Evolutionary conservation across 768 basidiomycete genomes (phyloP).

Genomic region (Podaxis mareebaensis): DNA sequence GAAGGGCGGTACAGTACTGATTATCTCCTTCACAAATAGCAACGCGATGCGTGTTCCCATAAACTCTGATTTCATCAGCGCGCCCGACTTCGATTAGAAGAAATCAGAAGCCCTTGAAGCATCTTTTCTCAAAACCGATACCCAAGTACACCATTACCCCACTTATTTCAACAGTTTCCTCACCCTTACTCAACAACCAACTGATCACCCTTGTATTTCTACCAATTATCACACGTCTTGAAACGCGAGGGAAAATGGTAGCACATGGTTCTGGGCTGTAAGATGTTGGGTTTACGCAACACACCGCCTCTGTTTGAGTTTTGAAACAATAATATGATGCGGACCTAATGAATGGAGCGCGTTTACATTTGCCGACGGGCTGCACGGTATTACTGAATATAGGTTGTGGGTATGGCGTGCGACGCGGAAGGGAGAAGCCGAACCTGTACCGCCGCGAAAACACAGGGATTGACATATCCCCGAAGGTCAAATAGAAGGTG

Average conservation of each 20-base stretch:
- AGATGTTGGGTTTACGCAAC: neutral
- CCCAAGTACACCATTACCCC: neutral
- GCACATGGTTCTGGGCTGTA: neutral
- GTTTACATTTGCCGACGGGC: slow-evolving; percentile 14
- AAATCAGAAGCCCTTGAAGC: neutral
- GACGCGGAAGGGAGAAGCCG: neutral
- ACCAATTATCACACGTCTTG: slow-evolving; percentile 1
- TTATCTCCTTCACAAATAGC: neutral
- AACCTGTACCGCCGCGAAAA: neutral
- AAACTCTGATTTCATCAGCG: neutral
- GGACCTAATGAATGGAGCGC: neutral
- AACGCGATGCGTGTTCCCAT: neutral
- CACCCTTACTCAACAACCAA: neutral
- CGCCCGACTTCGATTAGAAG: neutral
- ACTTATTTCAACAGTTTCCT: neutral
- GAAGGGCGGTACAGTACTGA: neutral
- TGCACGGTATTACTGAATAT: slow-evolving; percentile 10
- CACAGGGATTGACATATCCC: slow-evolving; percentile 17
- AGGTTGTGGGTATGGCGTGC: neutral
- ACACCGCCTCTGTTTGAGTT: neutral
- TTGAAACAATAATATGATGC: neutral
- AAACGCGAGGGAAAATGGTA: slow-evolving; percentile 3
- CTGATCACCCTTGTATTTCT: neutral
- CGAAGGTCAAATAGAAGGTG: neutral
- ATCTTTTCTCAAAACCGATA: neutral